Percentiles rank a stretch among this genome's conserved stretches.
Conservation (phyloP, 768 basidiomycete genomes). For the Pilatotrama ljubarskyi region DNA sequence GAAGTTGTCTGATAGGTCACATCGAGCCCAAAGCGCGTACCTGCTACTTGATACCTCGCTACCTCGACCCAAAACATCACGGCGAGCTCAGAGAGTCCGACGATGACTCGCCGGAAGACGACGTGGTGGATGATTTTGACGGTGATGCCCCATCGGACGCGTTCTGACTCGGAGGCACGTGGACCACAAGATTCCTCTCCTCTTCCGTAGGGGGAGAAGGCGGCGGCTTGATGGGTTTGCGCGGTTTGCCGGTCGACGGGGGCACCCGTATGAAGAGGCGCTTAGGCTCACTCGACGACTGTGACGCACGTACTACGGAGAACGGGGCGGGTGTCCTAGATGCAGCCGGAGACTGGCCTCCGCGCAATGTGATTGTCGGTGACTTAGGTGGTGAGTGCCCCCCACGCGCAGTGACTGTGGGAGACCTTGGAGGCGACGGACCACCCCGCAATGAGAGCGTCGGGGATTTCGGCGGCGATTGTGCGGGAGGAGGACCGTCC, state of each 20-base stretch:
- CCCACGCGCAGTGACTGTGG: background rate
- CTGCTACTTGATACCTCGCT: too few relatives aligned
- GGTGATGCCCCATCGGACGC: background rate
- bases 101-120: background rate
- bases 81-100: background rate
- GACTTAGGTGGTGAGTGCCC: background rate
- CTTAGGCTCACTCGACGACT: background rate
- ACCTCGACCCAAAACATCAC: too few relatives aligned
- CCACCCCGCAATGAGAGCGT: too few relatives aligned
- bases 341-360: background rate
- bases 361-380: background rate
- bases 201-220: background rate
- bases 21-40: too few relatives aligned
- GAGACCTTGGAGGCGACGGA: background rate
- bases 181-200: background rate
- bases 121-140: background rate
- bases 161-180: background rate
- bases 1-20: too few relatives aligned
- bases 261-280: constrained; percentile 9
- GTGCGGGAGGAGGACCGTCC: background rate
- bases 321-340: background rate
- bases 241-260: background rate
- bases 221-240: constrained; percentile 4
- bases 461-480: background rate
- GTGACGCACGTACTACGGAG: background rate